These are phyloP conservation scores for Globisporangium cylindrosporum DNA, from an alignment of 352 stramenopile genomes.

Conservation along the genomic window DNA sequence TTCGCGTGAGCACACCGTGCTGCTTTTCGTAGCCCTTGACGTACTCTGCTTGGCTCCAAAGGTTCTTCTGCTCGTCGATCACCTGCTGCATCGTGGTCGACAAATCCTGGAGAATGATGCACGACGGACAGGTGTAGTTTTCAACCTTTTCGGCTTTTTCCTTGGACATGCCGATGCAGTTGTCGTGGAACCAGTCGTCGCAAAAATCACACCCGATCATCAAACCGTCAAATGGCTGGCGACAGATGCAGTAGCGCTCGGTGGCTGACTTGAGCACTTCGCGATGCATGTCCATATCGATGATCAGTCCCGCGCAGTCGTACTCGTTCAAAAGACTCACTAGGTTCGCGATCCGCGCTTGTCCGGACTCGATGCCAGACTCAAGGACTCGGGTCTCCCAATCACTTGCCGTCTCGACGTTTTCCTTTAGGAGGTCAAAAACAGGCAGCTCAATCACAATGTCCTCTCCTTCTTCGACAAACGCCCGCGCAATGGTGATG, in stretches of 20 bases:
- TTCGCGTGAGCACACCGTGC: slow-evolving; percentile 61
- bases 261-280: slow-evolving; percentile 91
- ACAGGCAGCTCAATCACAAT: slow-evolving; percentile 70
- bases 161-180: slow-evolving; percentile 89
- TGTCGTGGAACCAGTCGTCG: slow-evolving; percentile 90
- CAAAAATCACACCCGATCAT: slow-evolving; percentile 90
- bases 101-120: slow-evolving; percentile 89
- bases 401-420: slow-evolving; percentile 70
- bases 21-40: slow-evolving; percentile 85
- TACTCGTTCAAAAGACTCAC: slow-evolving; percentile 79
- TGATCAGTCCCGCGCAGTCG: slow-evolving; percentile 64
- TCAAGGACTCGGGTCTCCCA: slow-evolving; percentile 77
- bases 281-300: slow-evolving; percentile 87
- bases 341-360: slow-evolving; percentile 71
- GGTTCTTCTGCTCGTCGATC: slow-evolving; percentile 57
- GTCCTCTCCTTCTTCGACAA: slow-evolving; percentile 82
- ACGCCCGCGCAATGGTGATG: slow-evolving; percentile 47
- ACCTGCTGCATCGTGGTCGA: slow-evolving; percentile 51
- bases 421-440: slow-evolving; percentile 78
- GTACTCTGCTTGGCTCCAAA: slow-evolving; percentile 83
- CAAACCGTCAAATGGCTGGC: slow-evolving; percentile 86
- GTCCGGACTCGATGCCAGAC: slow-evolving; percentile 75
- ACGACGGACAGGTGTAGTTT: slow-evolving; percentile 94
- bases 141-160: slow-evolving; percentile 95
- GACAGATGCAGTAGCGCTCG: slow-evolving; percentile 89